Base-by-base conservation (phyloP, 805 yeast species). In the Tetrapisispora pingtungensis region DNA sequence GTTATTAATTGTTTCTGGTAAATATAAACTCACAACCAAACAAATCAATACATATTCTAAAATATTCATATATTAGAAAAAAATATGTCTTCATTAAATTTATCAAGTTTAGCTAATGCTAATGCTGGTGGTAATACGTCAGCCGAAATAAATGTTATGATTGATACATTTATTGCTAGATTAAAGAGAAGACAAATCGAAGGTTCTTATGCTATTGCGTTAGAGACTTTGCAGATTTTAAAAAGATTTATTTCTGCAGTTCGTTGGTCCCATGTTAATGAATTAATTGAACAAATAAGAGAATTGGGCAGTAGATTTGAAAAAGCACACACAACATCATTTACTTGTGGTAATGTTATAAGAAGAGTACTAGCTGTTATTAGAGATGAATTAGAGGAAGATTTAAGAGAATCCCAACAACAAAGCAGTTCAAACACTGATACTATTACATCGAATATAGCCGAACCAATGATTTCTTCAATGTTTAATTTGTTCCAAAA, bases 231-330 rank as follows among this genome's bases (percentile, higher is more conserved):
- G 17, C 95, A 87, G 53, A 68, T 90, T 41, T 65, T 93, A 49
- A 82, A 86, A 77, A 75, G 96, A 61, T 93, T 87, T 42, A 80
- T 88, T 18, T 86, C 97, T 0, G 84, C 84, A 12, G 85, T 93
- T 1, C 72, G 96, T 59, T 93, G 97, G 97, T 70, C 77, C 41
- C 77, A 78, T 46, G 77, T 86, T 10, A 80, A 77, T 47, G 87
- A 84, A 48, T 70, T 90, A 49, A 80, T 90, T 24, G 65, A 64
- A 15, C 78, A 83, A 46, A 78, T 90, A 52, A 78, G 94, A 54
- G 70, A 71, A 44, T 76, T 89, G 17, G 98, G 97, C 8, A 68
- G 69, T 33, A 66, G 74, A 28, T 66, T 93, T 40, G 77, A 78
- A 33, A 75, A 73, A 20, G 95, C 97, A 3, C 93, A 85, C 57